Evolutionary conservation across 345 rosid species (phyloP).

Genomic region (Gossypium stocksii): DNA sequence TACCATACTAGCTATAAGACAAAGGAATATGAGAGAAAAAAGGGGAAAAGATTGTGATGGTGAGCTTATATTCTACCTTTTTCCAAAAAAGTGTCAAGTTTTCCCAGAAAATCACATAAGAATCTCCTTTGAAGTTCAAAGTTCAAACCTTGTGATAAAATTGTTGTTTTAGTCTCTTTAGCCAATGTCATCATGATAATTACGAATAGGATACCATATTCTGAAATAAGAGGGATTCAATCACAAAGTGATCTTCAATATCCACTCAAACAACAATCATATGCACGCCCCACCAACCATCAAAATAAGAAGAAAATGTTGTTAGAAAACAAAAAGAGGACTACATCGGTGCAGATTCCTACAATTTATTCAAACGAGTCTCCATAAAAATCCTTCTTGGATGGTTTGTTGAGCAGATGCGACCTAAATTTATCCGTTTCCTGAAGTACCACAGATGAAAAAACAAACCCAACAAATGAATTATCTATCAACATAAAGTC

Average conservation of each 20-base stretch:
- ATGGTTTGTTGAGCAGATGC: constrained; percentile 52
- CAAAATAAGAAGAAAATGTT: not conserved
- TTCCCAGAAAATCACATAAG: not conserved
- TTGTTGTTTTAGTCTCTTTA: not conserved
- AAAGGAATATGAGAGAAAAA: not conserved
- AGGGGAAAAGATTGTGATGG: not conserved
- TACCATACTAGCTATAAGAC: not conserved
- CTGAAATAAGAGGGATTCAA: not conserved
- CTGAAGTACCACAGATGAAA: constrained; percentile 27
- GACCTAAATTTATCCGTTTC: constrained; percentile 76
- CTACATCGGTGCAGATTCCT: constrained; percentile 77
- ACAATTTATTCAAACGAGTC: constrained; percentile 65
- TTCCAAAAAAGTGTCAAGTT: not conserved
- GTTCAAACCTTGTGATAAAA: not conserved
- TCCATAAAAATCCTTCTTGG: constrained; percentile 61
- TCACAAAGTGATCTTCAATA: not conserved
- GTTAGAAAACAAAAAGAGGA: not conserved
- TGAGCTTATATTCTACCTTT: not conserved
- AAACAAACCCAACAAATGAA: not conserved
- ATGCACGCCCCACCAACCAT: not conserved
- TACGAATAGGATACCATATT: not conserved
- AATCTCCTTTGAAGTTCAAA: not conserved
- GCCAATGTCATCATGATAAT: not conserved
- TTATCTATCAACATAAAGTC: not conserved
- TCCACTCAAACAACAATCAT: not conserved